Conservation (phyloP, 108 stramenopile genomes). For the Stephanodiscus minutulus region DNA sequence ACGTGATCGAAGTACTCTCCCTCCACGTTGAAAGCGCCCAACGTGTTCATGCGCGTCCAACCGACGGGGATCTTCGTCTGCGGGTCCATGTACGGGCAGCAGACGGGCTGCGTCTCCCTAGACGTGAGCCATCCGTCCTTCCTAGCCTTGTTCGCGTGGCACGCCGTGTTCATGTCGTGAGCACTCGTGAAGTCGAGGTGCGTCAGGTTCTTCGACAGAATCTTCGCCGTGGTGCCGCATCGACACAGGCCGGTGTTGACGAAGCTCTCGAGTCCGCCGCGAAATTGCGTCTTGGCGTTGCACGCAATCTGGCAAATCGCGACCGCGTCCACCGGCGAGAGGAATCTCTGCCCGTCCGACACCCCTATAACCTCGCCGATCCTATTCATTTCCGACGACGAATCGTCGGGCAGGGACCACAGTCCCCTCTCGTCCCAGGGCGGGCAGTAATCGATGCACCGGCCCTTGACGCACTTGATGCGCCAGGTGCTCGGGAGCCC, state of each 20-base stretch:
- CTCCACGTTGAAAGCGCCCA: conserved; percentile 20
- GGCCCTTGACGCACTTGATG: conserved; percentile 46
- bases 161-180: conserved; percentile 36
- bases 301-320: conserved; percentile 41
- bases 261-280: neutral
- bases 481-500: conserved; percentile 47
- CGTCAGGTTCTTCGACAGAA: conserved; percentile 17
- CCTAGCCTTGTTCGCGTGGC: conserved; percentile 17
- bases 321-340: conserved; percentile 39
- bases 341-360: conserved; percentile 9
- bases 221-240: conserved; percentile 29
- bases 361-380: neutral
- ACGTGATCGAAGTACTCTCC: conserved; percentile 45
- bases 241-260: conserved; percentile 20
- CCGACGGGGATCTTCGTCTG: neutral
- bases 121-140: neutral
- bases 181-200: conserved; percentile 27
- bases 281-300: neutral
- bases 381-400: conserved; percentile 16
- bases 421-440: conserved; percentile 47
- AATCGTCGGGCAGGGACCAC: conserved; percentile 40
- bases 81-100: conserved; percentile 24
- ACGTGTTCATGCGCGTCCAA: conserved; percentile 22
- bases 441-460: conserved; percentile 51
- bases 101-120: conserved; percentile 41